These are phyloP conservation scores for Fusarium sp. DNA, from an alignment of 2,329 filamentous ascomycete species.

Conservation along the genomic window DNA sequence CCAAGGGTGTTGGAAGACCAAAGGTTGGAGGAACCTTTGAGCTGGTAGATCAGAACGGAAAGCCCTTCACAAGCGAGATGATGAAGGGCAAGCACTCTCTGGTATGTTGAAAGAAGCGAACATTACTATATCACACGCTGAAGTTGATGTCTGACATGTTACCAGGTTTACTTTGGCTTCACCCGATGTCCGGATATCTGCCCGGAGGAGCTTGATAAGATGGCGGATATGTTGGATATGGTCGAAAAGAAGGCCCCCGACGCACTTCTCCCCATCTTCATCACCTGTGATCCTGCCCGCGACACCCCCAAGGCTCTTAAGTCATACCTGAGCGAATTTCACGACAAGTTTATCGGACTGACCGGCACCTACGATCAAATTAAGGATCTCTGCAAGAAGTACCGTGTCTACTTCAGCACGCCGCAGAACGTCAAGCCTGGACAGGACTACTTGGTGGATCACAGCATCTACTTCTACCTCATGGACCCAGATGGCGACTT, in stretches of 20 bases:
- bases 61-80: constrained; percentile 79
- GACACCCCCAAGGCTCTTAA: constrained; percentile 88
- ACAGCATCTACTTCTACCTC: constrained; percentile 99
- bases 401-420: constrained; percentile 97
- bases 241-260: constrained; percentile 64
- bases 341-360: constrained; percentile 84
- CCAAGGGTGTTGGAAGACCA: constrained; percentile 90
- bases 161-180: constrained; percentile 95
- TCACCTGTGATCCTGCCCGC: constrained; percentile 93
- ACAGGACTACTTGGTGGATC: constrained; percentile 96
- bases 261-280: constrained; percentile 82
- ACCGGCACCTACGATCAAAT: constrained; percentile 95
- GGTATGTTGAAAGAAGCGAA: constrained; percentile 58
- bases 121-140: neutral
- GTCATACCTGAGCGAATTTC: constrained; percentile 90
- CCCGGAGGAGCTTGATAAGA: constrained; percentile 98
- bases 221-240: constrained; percentile 92
- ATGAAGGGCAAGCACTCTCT: constrained; percentile 88
- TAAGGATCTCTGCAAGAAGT: constrained; percentile 93
- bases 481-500: constrained; percentile 99
- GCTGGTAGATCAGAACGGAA: constrained; percentile 83
- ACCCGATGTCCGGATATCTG: constrained; percentile 98
- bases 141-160: constrained; percentile 17
- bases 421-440: constrained; percentile 88
- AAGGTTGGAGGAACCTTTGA: constrained; percentile 92